phyloP scores from a whole-genome alignment of 768 basidiomycete genomes.

The Collybia nuda region DNA sequence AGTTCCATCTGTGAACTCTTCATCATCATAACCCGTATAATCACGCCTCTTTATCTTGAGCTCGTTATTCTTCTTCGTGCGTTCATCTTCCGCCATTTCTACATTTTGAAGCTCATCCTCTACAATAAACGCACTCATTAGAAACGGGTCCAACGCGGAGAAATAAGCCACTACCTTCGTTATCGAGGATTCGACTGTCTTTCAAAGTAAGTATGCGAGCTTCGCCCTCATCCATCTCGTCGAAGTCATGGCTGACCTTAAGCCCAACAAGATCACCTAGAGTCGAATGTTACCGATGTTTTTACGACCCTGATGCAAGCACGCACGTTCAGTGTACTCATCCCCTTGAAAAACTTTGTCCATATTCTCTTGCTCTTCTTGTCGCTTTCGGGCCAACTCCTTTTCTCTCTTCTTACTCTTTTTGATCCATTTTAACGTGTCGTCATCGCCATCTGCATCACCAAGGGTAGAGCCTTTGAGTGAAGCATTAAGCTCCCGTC shows the following conservation, averaged over 20 bases:
- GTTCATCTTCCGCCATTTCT: conserved; percentile 89
- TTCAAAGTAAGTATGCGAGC: conserved; percentile 95
- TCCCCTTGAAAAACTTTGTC: conserved; percentile 71
- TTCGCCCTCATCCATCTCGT: conserved; percentile 90
- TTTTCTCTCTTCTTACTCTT: conserved; percentile 87
- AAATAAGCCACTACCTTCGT: conserved; percentile 65
- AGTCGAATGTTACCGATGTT: neutral
- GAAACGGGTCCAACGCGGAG: neutral
- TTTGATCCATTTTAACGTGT: conserved; percentile 90
- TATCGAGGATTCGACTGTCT: conserved; percentile 92
- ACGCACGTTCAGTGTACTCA: conserved; percentile 86
- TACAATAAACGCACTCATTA: conserved; percentile 25
- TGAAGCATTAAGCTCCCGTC: conserved; percentile 87
- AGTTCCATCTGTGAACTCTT: conserved; percentile 78
- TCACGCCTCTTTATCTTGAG: conserved; percentile 86
- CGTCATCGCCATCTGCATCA: conserved; percentile 79
- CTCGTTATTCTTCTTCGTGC: conserved; percentile 74
- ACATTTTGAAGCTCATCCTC: conserved; percentile 98
- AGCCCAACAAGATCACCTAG: conserved; percentile 88
- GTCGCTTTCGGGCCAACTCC: conserved; percentile 81
- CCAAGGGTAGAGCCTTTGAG: conserved; percentile 93
- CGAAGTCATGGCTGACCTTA: conserved; percentile 95
- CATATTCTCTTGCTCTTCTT: conserved; percentile 81
- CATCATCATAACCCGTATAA: conserved; percentile 96
- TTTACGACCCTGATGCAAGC: neutral